These are phyloP conservation scores for Dictyostelium purpureum DNA, from an alignment of 78 protist genomes.

Conservation along the genomic window DNA sequence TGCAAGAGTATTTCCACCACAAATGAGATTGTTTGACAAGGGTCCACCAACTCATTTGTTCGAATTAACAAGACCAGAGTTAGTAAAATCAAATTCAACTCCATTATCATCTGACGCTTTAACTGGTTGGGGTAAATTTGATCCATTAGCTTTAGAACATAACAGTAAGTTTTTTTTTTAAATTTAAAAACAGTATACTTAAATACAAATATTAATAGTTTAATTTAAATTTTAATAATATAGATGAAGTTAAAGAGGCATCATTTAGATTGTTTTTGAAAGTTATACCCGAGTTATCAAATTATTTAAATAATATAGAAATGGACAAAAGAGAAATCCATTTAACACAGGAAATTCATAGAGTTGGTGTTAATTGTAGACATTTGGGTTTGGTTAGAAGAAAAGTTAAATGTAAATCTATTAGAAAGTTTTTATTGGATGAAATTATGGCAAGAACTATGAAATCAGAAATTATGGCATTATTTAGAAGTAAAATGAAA, in stretches of 20 bases:
- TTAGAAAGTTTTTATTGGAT: neutral
- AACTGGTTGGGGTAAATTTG: conserved; percentile 79
- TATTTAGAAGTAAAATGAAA: conserved; percentile 71
- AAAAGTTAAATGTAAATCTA: neutral
- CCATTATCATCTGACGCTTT: conserved; percentile 68
- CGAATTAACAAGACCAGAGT: conserved; percentile 65
- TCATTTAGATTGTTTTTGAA: conserved; percentile 64
- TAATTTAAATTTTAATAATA: neutral
- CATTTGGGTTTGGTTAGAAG: conserved; percentile 72
- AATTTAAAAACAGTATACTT: neutral
- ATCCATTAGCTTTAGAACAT: conserved; percentile 31
- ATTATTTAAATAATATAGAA: neutral
- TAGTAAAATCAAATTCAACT: conserved; percentile 36
- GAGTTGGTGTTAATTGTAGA: conserved; percentile 79
- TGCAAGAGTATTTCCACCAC: conserved; percentile 82
- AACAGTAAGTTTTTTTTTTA: conserved; percentile 7
- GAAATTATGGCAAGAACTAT: conserved; percentile 74
- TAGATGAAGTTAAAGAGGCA: conserved; percentile 70
- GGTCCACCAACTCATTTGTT: conserved; percentile 20
- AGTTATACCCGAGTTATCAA: conserved; percentile 53
- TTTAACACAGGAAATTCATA: conserved; percentile 71
- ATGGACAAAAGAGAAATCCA: conserved; percentile 47
- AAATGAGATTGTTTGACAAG: conserved; percentile 28
- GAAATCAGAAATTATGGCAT: conserved; percentile 48
- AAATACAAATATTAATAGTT: neutral